These are phyloP conservation scores for Saccharomyces jurei DNA, from an alignment of 805 yeast genomes.

Conservation along the genomic window DNA sequence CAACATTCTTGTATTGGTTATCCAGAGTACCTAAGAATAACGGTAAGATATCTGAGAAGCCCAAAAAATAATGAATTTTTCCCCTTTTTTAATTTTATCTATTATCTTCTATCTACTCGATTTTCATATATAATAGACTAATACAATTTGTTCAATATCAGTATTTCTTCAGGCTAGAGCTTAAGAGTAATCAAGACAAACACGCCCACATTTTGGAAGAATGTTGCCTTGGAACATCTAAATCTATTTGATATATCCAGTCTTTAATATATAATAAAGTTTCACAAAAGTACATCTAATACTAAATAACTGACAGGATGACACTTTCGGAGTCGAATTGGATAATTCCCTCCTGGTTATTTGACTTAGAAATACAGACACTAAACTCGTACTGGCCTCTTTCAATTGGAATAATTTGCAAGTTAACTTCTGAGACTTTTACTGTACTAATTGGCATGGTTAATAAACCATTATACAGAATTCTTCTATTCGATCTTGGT, in stretches of 20 bases:
- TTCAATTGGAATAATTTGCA: slow-evolving; percentile 55
- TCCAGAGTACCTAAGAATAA: slow-evolving; percentile 63
- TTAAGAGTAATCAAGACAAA: not conserved
- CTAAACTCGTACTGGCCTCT: slow-evolving; percentile 83
- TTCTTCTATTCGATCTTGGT: slow-evolving; percentile 40
- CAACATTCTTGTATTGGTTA: slow-evolving; percentile 48
- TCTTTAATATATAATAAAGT: not conserved
- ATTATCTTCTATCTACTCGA: not conserved
- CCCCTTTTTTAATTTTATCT: not conserved
- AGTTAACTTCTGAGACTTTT: slow-evolving; percentile 36
- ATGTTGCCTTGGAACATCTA: not conserved
- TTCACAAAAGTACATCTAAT: not conserved
- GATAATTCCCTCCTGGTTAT: slow-evolving; percentile 3
- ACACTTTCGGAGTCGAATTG: slow-evolving; percentile 12
- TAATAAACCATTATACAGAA: slow-evolving; percentile 65
- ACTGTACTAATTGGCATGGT: slow-evolving; percentile 38
- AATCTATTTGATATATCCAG: not conserved
- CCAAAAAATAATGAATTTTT: not conserved
- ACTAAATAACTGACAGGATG: slow-evolving; percentile 7
- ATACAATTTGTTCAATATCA: not conserved
- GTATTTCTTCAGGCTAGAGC: not conserved
- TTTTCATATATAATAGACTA: not conserved
- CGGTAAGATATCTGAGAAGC: slow-evolving; percentile 3
- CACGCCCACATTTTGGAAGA: not conserved
- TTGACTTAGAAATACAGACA: slow-evolving; percentile 11